These are phyloP conservation scores for Boletus pseudopeckii DNA, from an alignment of 768 basidiomycete species.

Conservation along the genomic window DNA sequence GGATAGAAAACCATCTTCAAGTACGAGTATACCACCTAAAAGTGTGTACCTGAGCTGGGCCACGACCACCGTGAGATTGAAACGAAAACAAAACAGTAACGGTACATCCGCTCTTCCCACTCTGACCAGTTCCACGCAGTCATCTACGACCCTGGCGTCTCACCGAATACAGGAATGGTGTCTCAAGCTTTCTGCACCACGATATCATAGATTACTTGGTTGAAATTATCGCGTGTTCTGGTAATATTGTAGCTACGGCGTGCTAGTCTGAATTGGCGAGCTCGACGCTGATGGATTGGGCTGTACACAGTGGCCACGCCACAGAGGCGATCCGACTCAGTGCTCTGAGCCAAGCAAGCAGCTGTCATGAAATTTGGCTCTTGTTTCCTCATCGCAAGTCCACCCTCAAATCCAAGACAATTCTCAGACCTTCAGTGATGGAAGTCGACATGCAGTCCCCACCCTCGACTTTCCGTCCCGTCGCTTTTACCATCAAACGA, in stretches of 20 bases:
- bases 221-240: neutral
- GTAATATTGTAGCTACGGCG: neutral
- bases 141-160: neutral
- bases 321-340: neutral
- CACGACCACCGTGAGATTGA: neutral
- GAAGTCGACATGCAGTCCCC: constrained; percentile 55
- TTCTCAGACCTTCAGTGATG: constrained; percentile 34
- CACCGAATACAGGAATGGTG: neutral
- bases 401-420: neutral
- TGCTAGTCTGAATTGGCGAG: neutral
- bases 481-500: constrained; percentile 44
- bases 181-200: neutral
- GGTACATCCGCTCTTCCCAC: no score
- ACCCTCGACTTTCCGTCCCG: constrained; percentile 36
- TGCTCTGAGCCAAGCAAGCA: neutral
- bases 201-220: neutral
- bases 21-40: constrained; percentile 6
- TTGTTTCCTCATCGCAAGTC: neutral
- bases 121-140: neutral
- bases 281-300: neutral
- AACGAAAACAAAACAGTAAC: neutral
- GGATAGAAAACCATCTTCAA: constrained; percentile 6
- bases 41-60: constrained; percentile 1
- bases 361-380: neutral
- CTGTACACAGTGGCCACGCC: constrained; percentile 9